Percentiles rank a stretch among this genome's conserved stretches.
Conservation (phyloP, 2,329 filamentous ascomycete species). For the Waltergamsia citrina region DNA sequence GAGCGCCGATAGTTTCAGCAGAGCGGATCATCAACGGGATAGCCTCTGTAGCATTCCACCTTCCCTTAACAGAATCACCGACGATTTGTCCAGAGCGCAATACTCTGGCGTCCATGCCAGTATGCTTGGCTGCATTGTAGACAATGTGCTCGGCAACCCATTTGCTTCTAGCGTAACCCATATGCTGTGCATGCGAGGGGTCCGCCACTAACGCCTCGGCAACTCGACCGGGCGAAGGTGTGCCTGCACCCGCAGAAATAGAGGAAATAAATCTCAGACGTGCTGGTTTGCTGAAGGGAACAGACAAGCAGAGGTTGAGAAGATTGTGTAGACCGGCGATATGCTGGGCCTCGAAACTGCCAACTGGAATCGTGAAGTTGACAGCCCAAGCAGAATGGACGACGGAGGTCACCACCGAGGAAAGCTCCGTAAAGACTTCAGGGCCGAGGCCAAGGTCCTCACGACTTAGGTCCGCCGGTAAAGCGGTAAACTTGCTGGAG, state of each 20-base stretch:
- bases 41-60: constrained; percentile 42
- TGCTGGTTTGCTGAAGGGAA: constrained; percentile 28
- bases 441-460: constrained; percentile 27
- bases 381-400: constrained; percentile 46
- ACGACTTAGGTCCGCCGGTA: constrained; percentile 30
- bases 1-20: constrained; percentile 31
- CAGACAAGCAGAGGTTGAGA: constrained; percentile 25
- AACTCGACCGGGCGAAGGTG: constrained; percentile 19
- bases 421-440: constrained; percentile 15
- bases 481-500: constrained; percentile 21
- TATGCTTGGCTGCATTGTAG: constrained; percentile 18
- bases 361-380: constrained; percentile 44
- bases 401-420: constrained; percentile 24
- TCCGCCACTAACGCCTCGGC: constrained; percentile 26
- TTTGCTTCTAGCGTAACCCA: constrained; percentile 32
- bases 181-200: constrained; percentile 30
- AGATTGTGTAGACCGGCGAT: constrained; percentile 36
- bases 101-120: constrained; percentile 18
- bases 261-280: constrained; percentile 29
- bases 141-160: constrained; percentile 28
- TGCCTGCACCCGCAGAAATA: constrained; percentile 35
- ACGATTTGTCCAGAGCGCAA: constrained; percentile 40
- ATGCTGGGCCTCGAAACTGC: constrained; percentile 37
- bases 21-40: constrained; percentile 42
- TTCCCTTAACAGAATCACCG: constrained; percentile 32